Base-by-base conservation (phyloP, 1,139 yeast genomes). In the Candida dubliniensis region DNA sequence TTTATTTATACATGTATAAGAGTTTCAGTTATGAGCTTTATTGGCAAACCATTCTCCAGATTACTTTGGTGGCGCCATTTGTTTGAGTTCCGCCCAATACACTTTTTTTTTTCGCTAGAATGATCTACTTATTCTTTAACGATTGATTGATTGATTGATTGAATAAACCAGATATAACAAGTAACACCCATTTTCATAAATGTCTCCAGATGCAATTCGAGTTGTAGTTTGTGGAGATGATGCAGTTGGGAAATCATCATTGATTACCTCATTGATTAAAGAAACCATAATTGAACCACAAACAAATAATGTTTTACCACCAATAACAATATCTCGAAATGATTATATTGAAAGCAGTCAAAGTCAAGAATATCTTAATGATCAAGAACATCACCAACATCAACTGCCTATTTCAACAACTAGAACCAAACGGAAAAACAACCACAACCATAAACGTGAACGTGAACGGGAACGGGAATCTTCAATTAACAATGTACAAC, bases 141-240 rank as follows among this genome's bases (percentile, higher is more conserved):
- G 18, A 18, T 24, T 12, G 23, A 29, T 4, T n/a, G 5, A 13
- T 8, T 4, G 15, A 31, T 9, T n/a, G n/a, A n/a, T n/a, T n/a
- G n/a, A 31, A 11, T n/a, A 11, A 31, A 11, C 13, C 15, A 12
- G 14, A 3, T 3, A 31, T 3, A 31, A 11, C 13, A 11, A 31
- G 12, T 9, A 9, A 30, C 32, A 31, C 15, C 11, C 26, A 24
- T 13, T 26, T 15, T 11, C 13, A 14, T 18, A 10, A 36, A 59
- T 73, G 77, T 60, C 74, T 8, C 71, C 72, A 57, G 81, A 77
- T 40, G 74, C 81, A 1, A 75, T 87, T 33, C 61, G 95, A 47
- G 84, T 93, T 1, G 96, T 89, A 1, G 85, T 93, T 0, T 90
- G 97, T 63, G 99, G 99, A n/a, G 99, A 93, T 63, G 96, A 89